These are phyloP conservation scores for Peterozyma xylosa DNA, from an alignment of 805 yeast genomes.

Conservation along the genomic window DNA sequence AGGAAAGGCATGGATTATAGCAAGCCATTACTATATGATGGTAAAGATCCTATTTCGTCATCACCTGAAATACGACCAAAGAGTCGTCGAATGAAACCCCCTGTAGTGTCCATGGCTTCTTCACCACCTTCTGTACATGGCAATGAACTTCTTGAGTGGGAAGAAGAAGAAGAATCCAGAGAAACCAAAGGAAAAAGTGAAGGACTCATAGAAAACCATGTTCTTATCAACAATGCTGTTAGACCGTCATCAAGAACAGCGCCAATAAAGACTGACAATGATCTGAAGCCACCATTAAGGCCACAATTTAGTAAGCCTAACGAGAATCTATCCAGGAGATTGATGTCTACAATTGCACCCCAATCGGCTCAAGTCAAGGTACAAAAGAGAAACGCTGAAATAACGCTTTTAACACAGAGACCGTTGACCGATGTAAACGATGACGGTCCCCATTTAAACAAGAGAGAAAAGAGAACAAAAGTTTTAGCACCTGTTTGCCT, in stretches of 20 bases:
- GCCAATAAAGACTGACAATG: neutral
- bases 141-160: too few relatives aligned
- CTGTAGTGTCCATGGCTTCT: neutral
- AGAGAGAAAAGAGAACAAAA: neutral
- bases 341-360: neutral
- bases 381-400: neutral
- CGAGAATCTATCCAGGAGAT: neutral
- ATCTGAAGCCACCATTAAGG: neutral
- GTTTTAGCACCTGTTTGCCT: conserved; percentile 19
- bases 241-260: neutral
- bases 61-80: neutral
- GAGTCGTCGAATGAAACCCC: neutral
- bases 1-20: neutral
- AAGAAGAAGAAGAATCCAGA: too few relatives aligned
- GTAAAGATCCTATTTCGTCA: neutral
- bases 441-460: neutral
- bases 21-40: too few relatives aligned
- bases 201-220: neutral
- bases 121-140: neutral
- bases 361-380: too few relatives aligned
- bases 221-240: neutral
- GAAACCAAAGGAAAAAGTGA: neutral
- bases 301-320: neutral
- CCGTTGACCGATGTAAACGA: neutral
- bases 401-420: neutral